Conservation (phyloP, 345 rosid species). For the Litchi chinensis region DNA sequence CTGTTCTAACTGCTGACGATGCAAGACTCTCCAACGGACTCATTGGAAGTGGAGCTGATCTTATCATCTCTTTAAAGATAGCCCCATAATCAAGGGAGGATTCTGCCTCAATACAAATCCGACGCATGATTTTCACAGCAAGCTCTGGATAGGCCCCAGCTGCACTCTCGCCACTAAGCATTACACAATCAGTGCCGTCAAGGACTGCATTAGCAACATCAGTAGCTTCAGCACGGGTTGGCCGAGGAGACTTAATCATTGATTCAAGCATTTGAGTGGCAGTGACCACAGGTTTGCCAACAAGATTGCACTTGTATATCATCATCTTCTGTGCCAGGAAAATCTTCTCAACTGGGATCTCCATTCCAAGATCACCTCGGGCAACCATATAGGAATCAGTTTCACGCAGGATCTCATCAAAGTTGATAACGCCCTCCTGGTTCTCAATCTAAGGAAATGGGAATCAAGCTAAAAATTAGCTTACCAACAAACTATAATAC, state of each 20-base stretch:
- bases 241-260: conserved; percentile 91
- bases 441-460: conserved; percentile 66
- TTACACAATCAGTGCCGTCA: conserved; percentile 89
- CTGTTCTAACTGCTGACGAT: conserved; percentile 88
- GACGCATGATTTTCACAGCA: conserved; percentile 86
- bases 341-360: conserved; percentile 92
- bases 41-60: conserved; percentile 91
- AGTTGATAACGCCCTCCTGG: conserved; percentile 93
- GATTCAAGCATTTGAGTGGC: conserved; percentile 97
- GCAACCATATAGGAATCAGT: conserved; percentile 97
- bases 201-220: conserved; percentile 95
- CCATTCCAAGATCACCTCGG: conserved; percentile 96
- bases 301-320: conserved; percentile 93
- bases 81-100: conserved; percentile 81
- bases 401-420: conserved; percentile 89
- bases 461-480: conserved; percentile 2
- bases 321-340: conserved; percentile 93
- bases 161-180: conserved; percentile 94
- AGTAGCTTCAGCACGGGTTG: conserved; percentile 93
- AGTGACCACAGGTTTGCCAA: conserved; percentile 88
- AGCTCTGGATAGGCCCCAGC: conserved; percentile 87
- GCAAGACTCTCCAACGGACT: conserved; percentile 95
- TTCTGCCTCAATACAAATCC: conserved; percentile 81
- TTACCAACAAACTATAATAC: not conserved
- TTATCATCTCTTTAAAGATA: conserved; percentile 82